Base-by-base conservation (phyloP, 805 yeast species). In the Yamadazyma laniorum region DNA sequence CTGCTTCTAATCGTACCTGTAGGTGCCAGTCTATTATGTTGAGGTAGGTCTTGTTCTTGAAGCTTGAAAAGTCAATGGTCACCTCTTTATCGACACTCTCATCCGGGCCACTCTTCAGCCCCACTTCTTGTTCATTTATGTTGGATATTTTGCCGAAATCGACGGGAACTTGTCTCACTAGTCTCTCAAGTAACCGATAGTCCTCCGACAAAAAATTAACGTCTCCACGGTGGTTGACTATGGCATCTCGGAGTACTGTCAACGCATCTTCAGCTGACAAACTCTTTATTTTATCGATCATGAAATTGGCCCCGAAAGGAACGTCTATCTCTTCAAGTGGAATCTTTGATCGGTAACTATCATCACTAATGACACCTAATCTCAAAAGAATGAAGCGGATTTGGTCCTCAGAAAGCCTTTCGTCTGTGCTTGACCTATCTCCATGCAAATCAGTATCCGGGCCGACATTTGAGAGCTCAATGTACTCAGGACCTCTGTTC, bases 151-250 rank as follows among this genome's bases (percentile, higher is more conserved):
- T 27, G 11, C 15, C 41, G 12, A 16, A 17, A 28, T 30, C 33
- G 8, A 3, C 28, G 6, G 42, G 39, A 3, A 29, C 37, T 15
- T 22, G 30, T 5, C 36, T 19, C 1, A 42, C 21, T 6, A 35
- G 35, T 6, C 40, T 37, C 42, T 63, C 61, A 7, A 68, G 47
- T 9, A 66, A 45, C 14, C 43, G 38, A 44, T 63, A 67, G 43
- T 67, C 73, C 25, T 57, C 62, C 7, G 48, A 46, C 4, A 59
- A 51, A 40, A 59, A 67, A 40, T 68, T 68, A 26, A 66, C 66
- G 42, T 59, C 64, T 2, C 54, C 60, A 21, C 40, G 45, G 37
- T 59, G 72, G 6, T 60, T 68, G 1, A 46, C 70, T 40, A 68
- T 51, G 2, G 67, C 57, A 8, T 58, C 59, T 29, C 72, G 49